Percentiles rank a stretch among this genome's conserved stretches.
Conservation (phyloP, 2,329 filamentous ascomycete genomes). For the Paecilomyces sp. region DNA sequence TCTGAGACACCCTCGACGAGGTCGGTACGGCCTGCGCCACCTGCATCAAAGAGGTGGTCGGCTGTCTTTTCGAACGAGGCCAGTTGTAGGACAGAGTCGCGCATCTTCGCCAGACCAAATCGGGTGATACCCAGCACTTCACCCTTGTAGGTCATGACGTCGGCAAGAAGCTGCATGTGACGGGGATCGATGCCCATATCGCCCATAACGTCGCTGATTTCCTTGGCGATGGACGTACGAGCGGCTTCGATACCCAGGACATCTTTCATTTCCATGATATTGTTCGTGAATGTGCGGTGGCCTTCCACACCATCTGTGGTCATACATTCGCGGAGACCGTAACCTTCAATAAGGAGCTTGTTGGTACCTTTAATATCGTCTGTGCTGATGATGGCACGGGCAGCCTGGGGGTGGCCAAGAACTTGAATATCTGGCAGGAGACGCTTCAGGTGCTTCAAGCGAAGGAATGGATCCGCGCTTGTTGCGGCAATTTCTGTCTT, state of each 20-base stretch:
- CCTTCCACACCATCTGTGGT: constrained; percentile 87
- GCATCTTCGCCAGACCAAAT: constrained; percentile 93
- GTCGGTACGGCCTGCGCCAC: constrained; percentile 85
- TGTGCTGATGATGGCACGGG: constrained; percentile 82
- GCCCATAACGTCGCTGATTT: constrained; percentile 85
- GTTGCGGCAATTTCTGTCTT: constrained; percentile 37
- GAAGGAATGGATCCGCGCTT: constrained; percentile 41
- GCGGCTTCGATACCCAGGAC: constrained; percentile 95
- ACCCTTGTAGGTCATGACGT: constrained; percentile 99
- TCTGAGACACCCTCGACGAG: constrained; percentile 89
- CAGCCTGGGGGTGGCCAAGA: constrained; percentile 78
- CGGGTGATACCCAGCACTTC: constrained; percentile 94
- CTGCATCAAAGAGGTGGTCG: constrained; percentile 93
- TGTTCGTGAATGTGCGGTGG: constrained; percentile 68
- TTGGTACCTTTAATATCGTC: constrained; percentile 61
- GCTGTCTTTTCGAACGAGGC: constrained; percentile 98
- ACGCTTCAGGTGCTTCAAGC: constrained; percentile 79
- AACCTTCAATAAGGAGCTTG: constrained; percentile 84
- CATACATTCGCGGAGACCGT: constrained; percentile 84
- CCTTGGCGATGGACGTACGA: constrained; percentile 75
- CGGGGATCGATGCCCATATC: constrained; percentile 94
- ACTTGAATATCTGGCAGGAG: constrained; percentile 76
- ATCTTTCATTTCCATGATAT: constrained; percentile 79
- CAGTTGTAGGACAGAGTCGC: constrained; percentile 86
- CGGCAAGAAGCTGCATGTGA: constrained; percentile 94